phyloP scores from a whole-genome alignment of 2,329 filamentous ascomycete genomes.

The Myriosclerotinia duriaeana region DNA sequence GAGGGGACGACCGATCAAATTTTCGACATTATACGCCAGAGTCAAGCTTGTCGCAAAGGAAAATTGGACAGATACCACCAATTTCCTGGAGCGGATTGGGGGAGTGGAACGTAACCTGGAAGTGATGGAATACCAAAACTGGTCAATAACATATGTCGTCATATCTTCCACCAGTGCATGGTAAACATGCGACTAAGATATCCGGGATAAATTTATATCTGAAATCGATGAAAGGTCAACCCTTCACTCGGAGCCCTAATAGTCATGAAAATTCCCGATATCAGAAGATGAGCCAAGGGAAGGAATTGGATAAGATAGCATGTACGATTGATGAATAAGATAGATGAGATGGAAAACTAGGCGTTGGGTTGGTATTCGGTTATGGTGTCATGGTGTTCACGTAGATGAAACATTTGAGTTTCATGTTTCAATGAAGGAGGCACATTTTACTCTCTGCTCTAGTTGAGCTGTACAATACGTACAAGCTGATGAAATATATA shows the following conservation, averaged over 20 bases:
- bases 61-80: conserved; percentile 72
- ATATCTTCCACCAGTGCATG: not conserved
- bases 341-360: not conserved
- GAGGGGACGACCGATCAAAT: conserved; percentile 72
- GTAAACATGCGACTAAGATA: not conserved
- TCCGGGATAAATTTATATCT: not conserved
- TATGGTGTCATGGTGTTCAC: not conserved
- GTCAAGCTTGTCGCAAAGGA: conserved; percentile 83
- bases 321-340: conserved; percentile 11
- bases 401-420: not conserved
- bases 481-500: not conserved
- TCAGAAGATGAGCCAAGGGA: too few species aligned
- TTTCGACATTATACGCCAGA: conserved; percentile 83
- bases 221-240: too few species aligned
- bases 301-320: not conserved
- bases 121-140: not conserved
- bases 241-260: not conserved
- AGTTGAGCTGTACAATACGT: conserved; percentile 8
- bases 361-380: not conserved
- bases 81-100: conserved; percentile 60
- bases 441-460: conserved; percentile 2
- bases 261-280: not conserved
- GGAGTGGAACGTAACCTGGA: too few species aligned
- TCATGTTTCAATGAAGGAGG: not conserved
- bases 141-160: not conserved